Conservation (phyloP, 176 grass and related monocot genomes). For the Lolium perenne region DNA sequence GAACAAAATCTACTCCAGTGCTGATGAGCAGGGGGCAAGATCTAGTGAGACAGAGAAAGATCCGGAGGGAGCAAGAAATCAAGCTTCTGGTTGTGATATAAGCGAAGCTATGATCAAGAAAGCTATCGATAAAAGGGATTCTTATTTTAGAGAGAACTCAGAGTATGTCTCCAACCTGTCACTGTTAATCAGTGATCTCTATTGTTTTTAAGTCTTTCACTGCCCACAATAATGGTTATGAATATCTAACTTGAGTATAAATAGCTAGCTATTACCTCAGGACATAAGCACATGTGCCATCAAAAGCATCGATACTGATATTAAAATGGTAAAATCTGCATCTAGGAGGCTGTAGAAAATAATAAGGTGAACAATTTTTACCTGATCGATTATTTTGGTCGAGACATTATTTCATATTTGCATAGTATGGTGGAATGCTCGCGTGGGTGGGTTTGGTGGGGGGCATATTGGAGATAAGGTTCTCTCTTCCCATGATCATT, state of each 20-base stretch:
- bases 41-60: constrained; percentile 41
- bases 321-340: background rate
- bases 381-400: constrained; percentile 21
- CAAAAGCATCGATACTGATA: constrained; percentile 1
- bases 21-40: constrained; percentile 44
- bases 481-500: constrained; percentile 21
- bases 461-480: background rate
- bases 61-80: constrained; percentile 40
- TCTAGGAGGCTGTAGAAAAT: background rate
- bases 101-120: constrained; percentile 76
- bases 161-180: constrained; percentile 55
- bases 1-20: constrained; percentile 46
- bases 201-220: background rate
- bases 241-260: constrained; percentile 21
- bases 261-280: background rate
- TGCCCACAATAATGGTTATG: background rate
- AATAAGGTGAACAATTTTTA: background rate
- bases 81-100: constrained; percentile 53
- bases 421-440: background rate
- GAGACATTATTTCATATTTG: constrained; percentile 13
- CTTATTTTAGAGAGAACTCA: constrained; percentile 78
- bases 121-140: constrained; percentile 67
- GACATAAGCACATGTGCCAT: background rate
- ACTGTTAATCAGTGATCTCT: background rate
- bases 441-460: background rate